These are phyloP conservation scores for Actinomortierella wolfii DNA, from an alignment of 371 early-diverging fungal genomes.

Conservation along the genomic window DNA sequence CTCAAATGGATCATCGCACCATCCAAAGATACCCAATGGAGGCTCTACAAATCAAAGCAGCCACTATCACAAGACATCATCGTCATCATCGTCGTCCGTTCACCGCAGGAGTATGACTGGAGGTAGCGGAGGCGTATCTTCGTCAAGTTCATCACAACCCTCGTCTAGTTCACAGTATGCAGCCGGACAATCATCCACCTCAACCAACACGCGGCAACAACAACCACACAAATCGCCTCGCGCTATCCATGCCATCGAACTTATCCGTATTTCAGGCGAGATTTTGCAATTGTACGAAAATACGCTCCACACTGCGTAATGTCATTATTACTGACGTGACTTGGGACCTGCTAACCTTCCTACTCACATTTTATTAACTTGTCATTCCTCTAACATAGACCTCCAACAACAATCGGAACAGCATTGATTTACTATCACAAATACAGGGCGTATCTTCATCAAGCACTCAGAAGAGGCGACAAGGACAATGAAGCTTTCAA, in stretches of 20 bases:
- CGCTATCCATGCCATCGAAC: conserved; percentile 41
- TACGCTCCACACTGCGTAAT: too few species aligned
- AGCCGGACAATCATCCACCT: background rate
- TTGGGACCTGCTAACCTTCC: too few species aligned
- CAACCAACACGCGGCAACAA: background rate
- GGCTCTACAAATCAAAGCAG: background rate
- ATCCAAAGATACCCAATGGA: background rate
- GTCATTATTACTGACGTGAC: too few species aligned
- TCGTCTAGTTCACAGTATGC: background rate
- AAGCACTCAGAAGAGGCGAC: conserved; percentile 30
- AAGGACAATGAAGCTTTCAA: conserved; percentile 39
- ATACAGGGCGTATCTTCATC: conserved; percentile 38
- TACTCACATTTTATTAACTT: background rate
- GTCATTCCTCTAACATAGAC: conserved; percentile 12
- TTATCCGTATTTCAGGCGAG: conserved; percentile 43
- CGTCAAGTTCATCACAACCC: too few species aligned
- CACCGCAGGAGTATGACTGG: too few species aligned
- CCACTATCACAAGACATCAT: background rate
- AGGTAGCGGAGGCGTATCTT: too few species aligned
- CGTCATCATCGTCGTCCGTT: background rate
- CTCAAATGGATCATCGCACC: background rate
- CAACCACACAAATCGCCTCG: conserved; percentile 18
- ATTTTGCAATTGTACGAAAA: conserved; percentile 46
- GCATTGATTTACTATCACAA: conserved; percentile 41
- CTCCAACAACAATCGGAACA: conserved; percentile 40